Conservation (phyloP, 2,329 filamentous ascomycete genomes). For the Cylindrodendrum hubeiense region DNA sequence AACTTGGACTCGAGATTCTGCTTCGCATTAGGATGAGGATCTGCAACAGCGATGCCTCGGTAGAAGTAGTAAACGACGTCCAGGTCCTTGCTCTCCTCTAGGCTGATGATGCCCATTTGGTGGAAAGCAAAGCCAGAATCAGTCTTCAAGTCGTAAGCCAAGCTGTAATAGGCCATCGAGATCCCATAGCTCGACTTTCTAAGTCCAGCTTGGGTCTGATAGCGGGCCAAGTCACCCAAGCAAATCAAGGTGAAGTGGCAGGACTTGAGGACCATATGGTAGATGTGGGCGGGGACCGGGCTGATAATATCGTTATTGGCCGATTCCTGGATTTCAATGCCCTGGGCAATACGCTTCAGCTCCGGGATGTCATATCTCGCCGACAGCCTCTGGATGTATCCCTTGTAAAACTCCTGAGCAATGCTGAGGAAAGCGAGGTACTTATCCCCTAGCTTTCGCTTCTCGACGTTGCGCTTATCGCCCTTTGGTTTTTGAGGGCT, state of each 20-base stretch:
- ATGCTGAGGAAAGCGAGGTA: slow-evolving; percentile 90
- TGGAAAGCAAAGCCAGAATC: slow-evolving; percentile 87
- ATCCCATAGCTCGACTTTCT: slow-evolving; percentile 83
- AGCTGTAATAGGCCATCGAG: slow-evolving; percentile 85
- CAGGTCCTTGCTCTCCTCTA: slow-evolving; percentile 83
- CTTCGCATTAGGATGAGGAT: slow-evolving; percentile 80
- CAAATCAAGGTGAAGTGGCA: slow-evolving; percentile 88
- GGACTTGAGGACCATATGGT: slow-evolving; percentile 74
- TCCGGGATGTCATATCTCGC: slow-evolving; percentile 67
- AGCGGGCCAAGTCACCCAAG: slow-evolving; percentile 90
- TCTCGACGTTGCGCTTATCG: slow-evolving; percentile 61
- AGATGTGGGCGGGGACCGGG: slow-evolving; percentile 62
- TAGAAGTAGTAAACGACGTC: slow-evolving; percentile 92
- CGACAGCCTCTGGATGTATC: slow-evolving; percentile 83
- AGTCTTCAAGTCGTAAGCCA: slow-evolving; percentile 84
- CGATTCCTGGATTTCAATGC: slow-evolving; percentile 53
- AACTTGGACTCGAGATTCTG: slow-evolving; percentile 86
- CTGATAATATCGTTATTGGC: slow-evolving; percentile 53
- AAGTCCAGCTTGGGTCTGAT: slow-evolving; percentile 79
- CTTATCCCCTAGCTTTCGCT: slow-evolving; percentile 83
- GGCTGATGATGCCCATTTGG: slow-evolving; percentile 88
- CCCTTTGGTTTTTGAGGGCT: slow-evolving; percentile 38
- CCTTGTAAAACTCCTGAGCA: slow-evolving; percentile 89
- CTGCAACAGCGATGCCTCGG: slow-evolving; percentile 79
- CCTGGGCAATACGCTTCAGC: slow-evolving; percentile 57